A percentile compares a stretch with the other conserved stretches of the same genome.
phyloP scores from a whole-genome alignment of 2,329 filamentous ascomycete genomes.

The Ceratocystis cubensis region DNA sequence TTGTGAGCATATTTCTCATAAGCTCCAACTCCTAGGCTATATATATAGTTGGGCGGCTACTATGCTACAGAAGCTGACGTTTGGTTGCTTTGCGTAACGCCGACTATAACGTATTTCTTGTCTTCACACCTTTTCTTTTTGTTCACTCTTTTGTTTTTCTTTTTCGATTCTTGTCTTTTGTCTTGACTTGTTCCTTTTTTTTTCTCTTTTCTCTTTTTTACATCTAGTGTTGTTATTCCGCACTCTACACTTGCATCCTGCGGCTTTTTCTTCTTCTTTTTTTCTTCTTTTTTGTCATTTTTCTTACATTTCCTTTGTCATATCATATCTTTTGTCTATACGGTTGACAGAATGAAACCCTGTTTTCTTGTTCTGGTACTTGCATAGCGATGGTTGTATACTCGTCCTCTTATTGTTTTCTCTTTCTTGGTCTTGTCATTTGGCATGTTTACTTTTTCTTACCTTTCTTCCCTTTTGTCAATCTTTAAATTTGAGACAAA shows the following conservation, averaged over 20 bases:
- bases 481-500: background rate
- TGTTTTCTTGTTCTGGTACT: constrained; percentile 10
- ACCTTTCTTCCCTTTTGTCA: background rate
- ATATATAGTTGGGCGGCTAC: no score
- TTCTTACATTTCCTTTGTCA: constrained; percentile 13
- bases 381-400: constrained; percentile 12
- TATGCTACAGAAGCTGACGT: background rate
- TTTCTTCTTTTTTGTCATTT: background rate
- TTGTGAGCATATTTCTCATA: background rate
- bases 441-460: background rate
- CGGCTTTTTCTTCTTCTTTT: background rate
- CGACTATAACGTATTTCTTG: background rate
- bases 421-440: constrained; percentile 4
- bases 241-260: background rate
- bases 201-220: background rate
- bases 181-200: background rate
- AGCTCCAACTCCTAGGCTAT: background rate
- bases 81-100: background rate
- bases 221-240: background rate
- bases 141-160: background rate
- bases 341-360: constrained; percentile 8
- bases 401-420: background rate
- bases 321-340: constrained; percentile 9
- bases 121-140: background rate
- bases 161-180: background rate